Evolutionary conservation across 768 basidiomycete species (phyloP).

Genomic region (Daedalea quercina): DNA sequence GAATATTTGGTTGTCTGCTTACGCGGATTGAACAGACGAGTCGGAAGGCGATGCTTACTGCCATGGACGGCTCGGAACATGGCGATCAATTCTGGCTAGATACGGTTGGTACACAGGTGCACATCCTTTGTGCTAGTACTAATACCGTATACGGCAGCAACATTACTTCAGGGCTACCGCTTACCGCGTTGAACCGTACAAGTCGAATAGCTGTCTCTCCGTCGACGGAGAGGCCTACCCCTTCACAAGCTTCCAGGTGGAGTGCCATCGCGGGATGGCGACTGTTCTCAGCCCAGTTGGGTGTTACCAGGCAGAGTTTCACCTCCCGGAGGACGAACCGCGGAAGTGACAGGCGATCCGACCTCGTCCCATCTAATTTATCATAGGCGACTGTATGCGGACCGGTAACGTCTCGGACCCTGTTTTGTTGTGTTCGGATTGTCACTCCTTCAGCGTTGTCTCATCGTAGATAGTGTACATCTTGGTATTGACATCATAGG

Average conservation of each 20-base stretch:
- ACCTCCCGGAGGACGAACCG: conserved; percentile 2
- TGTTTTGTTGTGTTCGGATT: too few species aligned
- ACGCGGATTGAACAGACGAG: conserved; percentile 29
- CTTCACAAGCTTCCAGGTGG: conserved; percentile 70
- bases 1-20: neutral
- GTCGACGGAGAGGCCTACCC: conserved; percentile 79
- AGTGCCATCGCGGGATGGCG: conserved; percentile 63
- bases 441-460: too few species aligned
- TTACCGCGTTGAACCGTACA: conserved; percentile 62
- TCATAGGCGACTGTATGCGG: neutral
- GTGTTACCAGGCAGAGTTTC: conserved; percentile 51
- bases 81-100: conserved; percentile 60
- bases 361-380: neutral
- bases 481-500: too few species aligned
- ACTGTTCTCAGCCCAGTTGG: conserved; percentile 61
- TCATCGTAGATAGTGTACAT: too few species aligned
- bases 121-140: neutral
- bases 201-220: conserved; percentile 46
- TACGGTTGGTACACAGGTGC: conserved; percentile 37
- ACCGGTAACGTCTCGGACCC: too few species aligned
- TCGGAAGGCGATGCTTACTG: conserved; percentile 43
- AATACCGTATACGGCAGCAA: conserved; percentile 38
- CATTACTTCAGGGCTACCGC: conserved; percentile 69
- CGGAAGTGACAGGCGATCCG: neutral
- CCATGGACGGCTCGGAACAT: conserved; percentile 52